Percentiles rank a stretch among this genome's conserved stretches.
Conservation (phyloP, 2,329 filamentous ascomycete genomes). For the Pseudocercospora fijiensis region DNA sequence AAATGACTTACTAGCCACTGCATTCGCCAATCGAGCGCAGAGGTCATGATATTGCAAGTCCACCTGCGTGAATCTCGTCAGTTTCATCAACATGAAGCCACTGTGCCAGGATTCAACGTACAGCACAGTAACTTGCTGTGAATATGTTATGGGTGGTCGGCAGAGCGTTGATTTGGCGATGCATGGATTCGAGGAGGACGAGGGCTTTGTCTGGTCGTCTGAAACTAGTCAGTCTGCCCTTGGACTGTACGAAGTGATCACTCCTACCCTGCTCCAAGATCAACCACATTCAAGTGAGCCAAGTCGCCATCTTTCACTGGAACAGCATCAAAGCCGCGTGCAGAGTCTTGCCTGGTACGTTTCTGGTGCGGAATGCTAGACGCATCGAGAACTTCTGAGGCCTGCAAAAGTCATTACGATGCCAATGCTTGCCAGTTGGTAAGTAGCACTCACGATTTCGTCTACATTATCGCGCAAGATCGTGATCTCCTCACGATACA, state of each 20-base stretch:
- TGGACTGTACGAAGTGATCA: neutral
- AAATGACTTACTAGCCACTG: neutral
- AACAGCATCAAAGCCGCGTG: neutral
- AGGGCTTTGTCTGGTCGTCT: neutral
- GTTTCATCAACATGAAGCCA: neutral
- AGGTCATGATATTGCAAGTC: neutral
- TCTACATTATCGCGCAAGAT: neutral
- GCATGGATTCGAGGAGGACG: neutral
- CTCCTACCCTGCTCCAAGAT: neutral
- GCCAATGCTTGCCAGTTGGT: neutral
- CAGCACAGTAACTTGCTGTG: neutral
- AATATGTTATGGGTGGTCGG: neutral
- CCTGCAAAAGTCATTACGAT: neutral
- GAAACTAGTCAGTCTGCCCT: neutral
- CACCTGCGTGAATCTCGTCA: neutral
- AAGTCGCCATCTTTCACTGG: neutral
- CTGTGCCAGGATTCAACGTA: neutral
- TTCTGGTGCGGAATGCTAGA: neutral
- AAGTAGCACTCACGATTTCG: neutral
- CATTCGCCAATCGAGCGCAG: neutral
- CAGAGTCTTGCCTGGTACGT: neutral
- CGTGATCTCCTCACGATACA: neutral
- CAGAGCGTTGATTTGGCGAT: neutral
- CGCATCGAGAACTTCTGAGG: neutral
- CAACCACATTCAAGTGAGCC: neutral